These are phyloP conservation scores for Rhodotorula graminis DNA, from an alignment of 768 basidiomycete species.

Conservation along the genomic window DNA sequence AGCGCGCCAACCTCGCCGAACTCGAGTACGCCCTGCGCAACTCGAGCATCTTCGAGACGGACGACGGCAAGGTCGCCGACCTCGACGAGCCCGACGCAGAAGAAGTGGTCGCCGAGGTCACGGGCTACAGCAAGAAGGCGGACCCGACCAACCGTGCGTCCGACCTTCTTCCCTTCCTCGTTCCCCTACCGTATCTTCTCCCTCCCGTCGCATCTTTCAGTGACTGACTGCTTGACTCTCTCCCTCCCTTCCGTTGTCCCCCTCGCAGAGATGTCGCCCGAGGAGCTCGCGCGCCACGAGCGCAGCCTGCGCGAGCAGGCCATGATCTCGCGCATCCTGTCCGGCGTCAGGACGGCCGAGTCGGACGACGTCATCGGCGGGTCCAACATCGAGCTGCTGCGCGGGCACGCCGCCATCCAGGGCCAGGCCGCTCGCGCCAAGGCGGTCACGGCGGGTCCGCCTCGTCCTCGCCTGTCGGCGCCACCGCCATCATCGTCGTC, in stretches of 20 bases:
- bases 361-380: slow-evolving; percentile 22
- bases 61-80: slow-evolving; percentile 42
- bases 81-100: slow-evolving; percentile 53
- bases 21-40: slow-evolving; percentile 76
- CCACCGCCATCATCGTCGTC: background rate
- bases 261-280: slow-evolving; percentile 1
- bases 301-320: slow-evolving; percentile 1
- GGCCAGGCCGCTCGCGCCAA: background rate
- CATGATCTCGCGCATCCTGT: slow-evolving; percentile 16
- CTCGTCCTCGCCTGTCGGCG: background rate
- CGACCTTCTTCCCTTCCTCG: background rate
- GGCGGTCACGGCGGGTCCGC: no score
- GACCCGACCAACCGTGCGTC: slow-evolving; percentile 5
- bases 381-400: slow-evolving; percentile 1
- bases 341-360: background rate
- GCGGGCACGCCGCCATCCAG: background rate
- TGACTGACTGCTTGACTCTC: background rate
- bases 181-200: no score
- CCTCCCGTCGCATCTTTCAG: no score
- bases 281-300: background rate
- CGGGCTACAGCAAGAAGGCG: slow-evolving; percentile 13
- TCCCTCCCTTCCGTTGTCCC: background rate
- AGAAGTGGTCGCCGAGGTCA: slow-evolving; percentile 25
- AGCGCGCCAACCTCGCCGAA: slow-evolving; percentile 66
- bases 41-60: slow-evolving; percentile 50